Conservation (phyloP, 139 green algal species). For the Chlamydomonas sphaeroides region DNA sequence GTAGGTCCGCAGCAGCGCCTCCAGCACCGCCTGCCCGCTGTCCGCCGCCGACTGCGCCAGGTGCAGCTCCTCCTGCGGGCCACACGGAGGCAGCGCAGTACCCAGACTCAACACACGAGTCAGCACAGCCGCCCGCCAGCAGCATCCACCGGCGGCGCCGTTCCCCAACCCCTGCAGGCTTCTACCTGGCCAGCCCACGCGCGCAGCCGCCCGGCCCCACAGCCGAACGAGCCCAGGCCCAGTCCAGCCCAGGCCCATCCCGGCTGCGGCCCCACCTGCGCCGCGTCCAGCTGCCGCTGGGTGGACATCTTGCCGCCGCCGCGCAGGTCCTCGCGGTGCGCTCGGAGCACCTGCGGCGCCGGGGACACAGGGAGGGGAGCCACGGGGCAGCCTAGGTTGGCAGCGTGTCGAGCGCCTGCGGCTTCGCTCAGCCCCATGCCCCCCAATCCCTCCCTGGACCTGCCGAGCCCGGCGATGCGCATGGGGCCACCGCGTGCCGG, state of each 20-base stretch:
- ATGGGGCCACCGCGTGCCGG: too few species aligned
- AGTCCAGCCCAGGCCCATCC: background rate
- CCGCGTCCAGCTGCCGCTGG: conserved; percentile 31
- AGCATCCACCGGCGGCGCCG: too few species aligned
- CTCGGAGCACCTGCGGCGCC: conserved; percentile 21
- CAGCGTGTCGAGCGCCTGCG: too few species aligned
- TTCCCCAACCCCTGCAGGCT: too few species aligned
- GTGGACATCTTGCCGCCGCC: conserved; percentile 36
- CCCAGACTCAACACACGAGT: too few species aligned
- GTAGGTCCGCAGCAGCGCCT: conserved; percentile 1
- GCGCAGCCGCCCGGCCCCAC: background rate
- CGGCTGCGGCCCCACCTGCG: background rate
- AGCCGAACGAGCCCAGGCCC: background rate
- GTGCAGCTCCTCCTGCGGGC: conserved; percentile 18
- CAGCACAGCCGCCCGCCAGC: too few species aligned
- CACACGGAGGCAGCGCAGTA: too few species aligned
- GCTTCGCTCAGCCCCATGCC: too few species aligned
- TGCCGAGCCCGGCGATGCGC: too few species aligned
- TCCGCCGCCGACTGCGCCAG: background rate
- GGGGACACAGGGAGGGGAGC: too few species aligned
- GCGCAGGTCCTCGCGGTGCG: conserved; percentile 17
- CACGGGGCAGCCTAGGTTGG: too few species aligned
- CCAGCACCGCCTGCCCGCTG: background rate
- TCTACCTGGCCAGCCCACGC: background rate
- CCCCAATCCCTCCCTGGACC: too few species aligned